Base-by-base conservation (phyloP, 2,329 filamentous ascomycete genomes). In the Cercospora brassicicola region DNA sequence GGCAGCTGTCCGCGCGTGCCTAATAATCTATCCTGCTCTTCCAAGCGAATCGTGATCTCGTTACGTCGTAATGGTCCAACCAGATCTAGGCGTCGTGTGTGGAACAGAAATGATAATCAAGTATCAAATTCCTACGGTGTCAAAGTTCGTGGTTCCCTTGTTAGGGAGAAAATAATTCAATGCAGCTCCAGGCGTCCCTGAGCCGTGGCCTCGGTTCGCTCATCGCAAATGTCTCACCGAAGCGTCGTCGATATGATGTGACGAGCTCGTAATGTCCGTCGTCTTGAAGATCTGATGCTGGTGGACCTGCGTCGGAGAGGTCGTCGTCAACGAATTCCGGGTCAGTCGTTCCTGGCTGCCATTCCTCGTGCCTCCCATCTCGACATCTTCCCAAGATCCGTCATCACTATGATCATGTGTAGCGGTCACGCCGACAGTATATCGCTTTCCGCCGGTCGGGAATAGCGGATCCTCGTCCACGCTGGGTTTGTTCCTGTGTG, bases 281-380 rank as follows among this genome's bases (percentile, higher is more conserved):
- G 63, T 68, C 39, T 66, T 68, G 59, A 48, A 60, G 6, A 66
- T 68, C n/a, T 51, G 53, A 31, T 7, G n/a, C 2, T 57, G 26
- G 15, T 31, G 26, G 8, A 4, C 15, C 1, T 23, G 13, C 23
- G n/a, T 57, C 26, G 53, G 53, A 1, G 53, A 57, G n/a, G 53
- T 57, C 11, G 26, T 26, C 11, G 9, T 30, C 53, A 30, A 4
- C 10, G 63, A 59, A 11, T 20, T 51, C 45, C 67, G 26, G 6
- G 64, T 66, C 64, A 70, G 18, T 23, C 66, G 63, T 62, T 72
- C 70, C 30, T 72, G 64, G 36, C 70, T 72, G 10, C 55, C 36
- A 28, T 59, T 70, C 18, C 68, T 36, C 45, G 2, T 13, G 3
- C 11, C 39, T n/a, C 59, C 13, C 4, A 59, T 20, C 26, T 65